Percentiles rank a stretch among this genome's conserved stretches.
Conservation (phyloP, 2,329 filamentous ascomycete genomes). For the Aureobasidium namibiae region DNA sequence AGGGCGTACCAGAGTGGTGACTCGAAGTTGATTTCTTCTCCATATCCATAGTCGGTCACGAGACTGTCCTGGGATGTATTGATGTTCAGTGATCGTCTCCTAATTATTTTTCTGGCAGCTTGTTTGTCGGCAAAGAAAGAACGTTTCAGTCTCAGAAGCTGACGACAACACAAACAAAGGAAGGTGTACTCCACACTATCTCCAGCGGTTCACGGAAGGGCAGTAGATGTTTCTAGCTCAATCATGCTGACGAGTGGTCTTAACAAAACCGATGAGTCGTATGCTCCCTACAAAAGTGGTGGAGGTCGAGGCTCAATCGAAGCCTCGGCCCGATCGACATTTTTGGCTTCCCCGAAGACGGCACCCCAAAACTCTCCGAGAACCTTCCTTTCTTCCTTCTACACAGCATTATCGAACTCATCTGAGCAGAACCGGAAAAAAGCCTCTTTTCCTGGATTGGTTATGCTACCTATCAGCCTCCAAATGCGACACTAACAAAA, state of each 20-base stretch:
- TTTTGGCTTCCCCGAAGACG: slow-evolving; percentile 1
- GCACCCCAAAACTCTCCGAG: not conserved
- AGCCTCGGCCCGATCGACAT: slow-evolving; percentile 6
- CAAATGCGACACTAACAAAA: slow-evolving; percentile 22
- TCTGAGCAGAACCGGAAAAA: not conserved
- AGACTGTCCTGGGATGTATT: not conserved
- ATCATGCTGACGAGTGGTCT: not conserved
- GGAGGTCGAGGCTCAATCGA: not conserved
- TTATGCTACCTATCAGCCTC: not conserved
- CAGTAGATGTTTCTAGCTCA: not conserved
- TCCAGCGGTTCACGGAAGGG: not conserved
- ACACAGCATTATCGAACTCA: not conserved
- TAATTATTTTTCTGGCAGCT: not conserved
- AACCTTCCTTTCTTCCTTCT: not conserved
- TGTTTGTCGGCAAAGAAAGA: not conserved
- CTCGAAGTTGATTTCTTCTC: not conserved
- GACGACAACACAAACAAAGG: not conserved
- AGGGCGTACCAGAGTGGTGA: not conserved
- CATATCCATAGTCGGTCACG: not conserved
- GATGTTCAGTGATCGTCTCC: not conserved
- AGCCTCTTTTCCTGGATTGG: not conserved
- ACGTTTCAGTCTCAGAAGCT: no score
- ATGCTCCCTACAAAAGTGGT: not conserved
- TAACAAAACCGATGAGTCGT: slow-evolving; percentile 3
- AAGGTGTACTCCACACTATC: not conserved